Evolutionary conservation across 768 basidiomycete genomes (phyloP).

Genomic region (Phanerodontia chrysosporium): DNA sequence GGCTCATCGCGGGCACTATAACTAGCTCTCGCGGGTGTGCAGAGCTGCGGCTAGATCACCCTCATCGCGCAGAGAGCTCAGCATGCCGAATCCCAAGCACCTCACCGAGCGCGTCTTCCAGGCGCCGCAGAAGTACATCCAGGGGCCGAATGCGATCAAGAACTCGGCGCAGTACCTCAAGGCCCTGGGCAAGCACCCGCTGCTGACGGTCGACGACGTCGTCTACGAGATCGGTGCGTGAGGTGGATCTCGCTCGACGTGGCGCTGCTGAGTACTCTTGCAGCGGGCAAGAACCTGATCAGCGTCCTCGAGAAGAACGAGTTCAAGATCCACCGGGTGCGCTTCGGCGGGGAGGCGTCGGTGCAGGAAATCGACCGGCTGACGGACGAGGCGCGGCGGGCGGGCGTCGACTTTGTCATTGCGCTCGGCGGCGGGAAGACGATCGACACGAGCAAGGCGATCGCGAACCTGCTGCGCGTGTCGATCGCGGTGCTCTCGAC

Average conservation of each 20-base stretch:
- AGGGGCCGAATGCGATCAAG: conserved; percentile 26
- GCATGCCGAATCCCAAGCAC: conserved; percentile 17
- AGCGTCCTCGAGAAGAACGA: conserved; percentile 15
- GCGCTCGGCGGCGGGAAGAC: conserved; percentile 29
- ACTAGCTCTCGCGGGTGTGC: no score
- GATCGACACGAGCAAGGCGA: conserved; percentile 25
- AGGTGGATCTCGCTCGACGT: background rate
- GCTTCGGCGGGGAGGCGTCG: conserved; percentile 26
- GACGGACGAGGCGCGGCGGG: conserved; percentile 10
- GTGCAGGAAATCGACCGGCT: conserved; percentile 23
- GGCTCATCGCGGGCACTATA: no score
- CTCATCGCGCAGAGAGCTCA: no score
- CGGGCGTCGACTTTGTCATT: conserved; percentile 24
- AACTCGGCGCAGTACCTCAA: conserved; percentile 24
- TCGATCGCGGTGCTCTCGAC: conserved; percentile 25
- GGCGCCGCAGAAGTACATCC: conserved; percentile 28
- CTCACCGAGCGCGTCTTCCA: conserved; percentile 26
- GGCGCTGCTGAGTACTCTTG: background rate
- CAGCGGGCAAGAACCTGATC: conserved; percentile 25
- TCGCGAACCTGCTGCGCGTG: conserved; percentile 21
- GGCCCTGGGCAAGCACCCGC: conserved; percentile 19
- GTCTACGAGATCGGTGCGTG: conserved; percentile 25
- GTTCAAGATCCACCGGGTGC: conserved; percentile 21
- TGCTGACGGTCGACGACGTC: conserved; percentile 23
- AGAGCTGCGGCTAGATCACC: no score